Evolutionary conservation across 2,329 filamentous ascomycete species (phyloP).

Genomic region (Aspergillus proliferans): DNA sequence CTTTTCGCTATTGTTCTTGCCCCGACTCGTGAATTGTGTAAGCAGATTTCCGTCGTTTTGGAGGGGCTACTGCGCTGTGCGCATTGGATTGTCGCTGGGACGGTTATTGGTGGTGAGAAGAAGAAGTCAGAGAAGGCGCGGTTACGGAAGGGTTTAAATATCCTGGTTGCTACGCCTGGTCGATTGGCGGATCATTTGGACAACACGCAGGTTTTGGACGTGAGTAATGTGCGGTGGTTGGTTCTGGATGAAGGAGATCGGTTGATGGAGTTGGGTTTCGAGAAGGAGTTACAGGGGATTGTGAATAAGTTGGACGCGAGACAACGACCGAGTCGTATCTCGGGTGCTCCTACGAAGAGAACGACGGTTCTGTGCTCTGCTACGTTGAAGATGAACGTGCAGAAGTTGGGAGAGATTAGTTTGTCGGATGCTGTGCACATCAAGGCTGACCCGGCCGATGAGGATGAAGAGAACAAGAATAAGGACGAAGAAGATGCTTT

Average conservation of each 20-base stretch:
- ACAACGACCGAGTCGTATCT: slow-evolving; percentile 56
- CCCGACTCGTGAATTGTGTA: slow-evolving; percentile 87
- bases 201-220: slow-evolving; percentile 81
- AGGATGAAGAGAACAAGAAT: slow-evolving; percentile 47
- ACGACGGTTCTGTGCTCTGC: slow-evolving; percentile 91
- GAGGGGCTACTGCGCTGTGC: slow-evolving; percentile 81
- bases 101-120: slow-evolving; percentile 67
- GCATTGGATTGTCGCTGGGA: slow-evolving; percentile 89
- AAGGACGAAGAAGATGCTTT: slow-evolving; percentile 53
- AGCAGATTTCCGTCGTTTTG: slow-evolving; percentile 83
- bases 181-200: slow-evolving; percentile 85
- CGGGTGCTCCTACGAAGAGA: slow-evolving; percentile 63
- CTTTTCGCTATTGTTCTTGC: slow-evolving; percentile 91
- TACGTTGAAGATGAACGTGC: slow-evolving; percentile 96
- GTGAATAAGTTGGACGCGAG: slow-evolving; percentile 70
- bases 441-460: slow-evolving; percentile 56
- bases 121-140: slow-evolving; percentile 86
- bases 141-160: slow-evolving; percentile 88
- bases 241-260: slow-evolving; percentile 94
- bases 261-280: slow-evolving; percentile 97
- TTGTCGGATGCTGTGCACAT: slow-evolving; percentile 88
- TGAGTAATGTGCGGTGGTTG: slow-evolving; percentile 86
- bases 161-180: slow-evolving; percentile 89
- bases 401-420: slow-evolving; percentile 88
- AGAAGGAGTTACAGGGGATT: slow-evolving; percentile 85